Evolutionary conservation across 768 basidiomycete genomes (phyloP).

Genomic region (Clitopilus passeckerianus): DNA sequence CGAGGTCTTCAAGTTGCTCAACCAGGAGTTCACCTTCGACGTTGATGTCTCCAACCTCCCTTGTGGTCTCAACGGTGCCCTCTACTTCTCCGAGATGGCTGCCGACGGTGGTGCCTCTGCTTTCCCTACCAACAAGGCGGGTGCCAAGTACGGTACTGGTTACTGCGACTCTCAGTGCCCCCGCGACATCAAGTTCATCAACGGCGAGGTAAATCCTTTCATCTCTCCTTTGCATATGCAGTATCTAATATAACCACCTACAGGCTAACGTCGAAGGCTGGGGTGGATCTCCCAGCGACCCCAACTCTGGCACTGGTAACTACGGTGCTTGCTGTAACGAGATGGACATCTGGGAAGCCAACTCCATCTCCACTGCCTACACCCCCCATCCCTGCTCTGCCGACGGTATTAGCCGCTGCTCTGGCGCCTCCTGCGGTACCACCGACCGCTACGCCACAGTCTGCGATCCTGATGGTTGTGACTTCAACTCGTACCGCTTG

Average conservation of each 20-base stretch:
- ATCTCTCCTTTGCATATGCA: background rate
- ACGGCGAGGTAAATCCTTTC: constrained; percentile 34
- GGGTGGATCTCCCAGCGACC: constrained; percentile 26
- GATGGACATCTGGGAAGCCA: constrained; percentile 61
- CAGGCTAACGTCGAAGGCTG: constrained; percentile 46
- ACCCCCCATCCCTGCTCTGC: constrained; percentile 48
- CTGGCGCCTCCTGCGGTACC: constrained; percentile 32
- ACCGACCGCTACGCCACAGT: constrained; percentile 34
- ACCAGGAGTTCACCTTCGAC: constrained; percentile 60
- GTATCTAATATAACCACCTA: background rate
- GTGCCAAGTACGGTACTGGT: constrained; percentile 36
- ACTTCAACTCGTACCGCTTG: constrained; percentile 60
- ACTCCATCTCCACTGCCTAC: constrained; percentile 43
- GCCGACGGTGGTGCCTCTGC: constrained; percentile 45
- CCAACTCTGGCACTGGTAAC: constrained; percentile 41
- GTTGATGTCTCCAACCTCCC: constrained; percentile 54
- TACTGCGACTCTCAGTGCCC: constrained; percentile 48
- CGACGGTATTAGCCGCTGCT: constrained; percentile 35
- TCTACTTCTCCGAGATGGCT: constrained; percentile 56
- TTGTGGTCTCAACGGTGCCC: constrained; percentile 56
- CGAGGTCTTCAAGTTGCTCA: constrained; percentile 38
- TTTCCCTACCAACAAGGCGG: constrained; percentile 50
- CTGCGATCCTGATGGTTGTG: constrained; percentile 55
- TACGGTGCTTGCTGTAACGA: constrained; percentile 53
- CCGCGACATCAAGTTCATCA: constrained; percentile 55